Base-by-base conservation (phyloP, 1,139 yeast genomes). In the Hanseniaspora sp. region DNA sequence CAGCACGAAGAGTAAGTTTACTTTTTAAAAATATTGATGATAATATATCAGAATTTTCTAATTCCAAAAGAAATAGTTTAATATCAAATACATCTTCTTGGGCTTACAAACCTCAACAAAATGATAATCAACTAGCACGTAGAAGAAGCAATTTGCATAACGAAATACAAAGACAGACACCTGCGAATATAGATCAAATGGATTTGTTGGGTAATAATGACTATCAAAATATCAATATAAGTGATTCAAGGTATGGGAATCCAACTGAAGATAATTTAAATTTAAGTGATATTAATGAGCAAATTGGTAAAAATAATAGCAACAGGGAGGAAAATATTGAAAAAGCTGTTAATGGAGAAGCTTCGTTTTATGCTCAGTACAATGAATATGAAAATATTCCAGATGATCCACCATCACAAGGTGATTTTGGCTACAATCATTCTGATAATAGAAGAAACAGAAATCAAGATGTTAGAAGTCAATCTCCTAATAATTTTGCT, bases 11-110 rank as follows among this genome's bases (percentile, higher is more conserved):
- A 15, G 43, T 42, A 28, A 49, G 53, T 15, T 43, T 49, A 17
- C 13, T 49, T 8, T 43, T 49, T 34, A 49, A 49, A 28, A 18
- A 39, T 29, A 43, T 49, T 37, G 53, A 49, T 28, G 53, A 49
- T 31, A 43, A 49, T 34, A 49, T 49, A 12, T 49, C 53, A 1
- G 53, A 49, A 15, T 43, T 28, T 8, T n/a, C 38, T 7, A 37
- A 35, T 7, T 49, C 53, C 7, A 49, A 49, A 37, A 43, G 53
- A 49, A 49, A 49, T 23, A 49, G 53, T 49, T 49, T 49, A 18
- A 42, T 49, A 18, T 49, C 53, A 5, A 40, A 35, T 7, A 37
- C 43, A 28, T 49, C 53, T 29, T 49, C 42, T 5, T 29, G 45
- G 45, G 34, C 17, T 7, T 12, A 12, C 17, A 12, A 37, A 42